Percentiles rank a stretch among this genome's conserved stretches.
phyloP scores from a whole-genome alignment of 768 basidiomycete genomes.

The Lactarius hengduanensis region DNA sequence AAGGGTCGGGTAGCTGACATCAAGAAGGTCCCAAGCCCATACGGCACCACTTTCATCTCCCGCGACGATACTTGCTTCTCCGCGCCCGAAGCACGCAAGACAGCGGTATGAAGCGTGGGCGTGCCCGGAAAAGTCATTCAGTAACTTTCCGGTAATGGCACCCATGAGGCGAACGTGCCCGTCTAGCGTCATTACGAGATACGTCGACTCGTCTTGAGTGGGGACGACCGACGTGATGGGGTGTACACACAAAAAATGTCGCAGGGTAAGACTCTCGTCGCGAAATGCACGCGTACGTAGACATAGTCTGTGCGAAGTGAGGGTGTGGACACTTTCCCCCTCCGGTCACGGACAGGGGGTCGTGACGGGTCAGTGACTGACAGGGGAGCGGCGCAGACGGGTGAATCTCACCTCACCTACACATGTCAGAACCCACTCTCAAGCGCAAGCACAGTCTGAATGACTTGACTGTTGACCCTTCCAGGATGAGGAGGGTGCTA shows the following conservation, averaged over 20 bases:
- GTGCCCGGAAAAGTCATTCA: constrained; percentile 86
- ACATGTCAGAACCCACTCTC: too few relatives aligned
- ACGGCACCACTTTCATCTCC: constrained; percentile 90
- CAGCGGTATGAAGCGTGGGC: constrained; percentile 71
- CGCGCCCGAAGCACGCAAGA: constrained; percentile 78
- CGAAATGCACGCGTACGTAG: constrained; percentile 42
- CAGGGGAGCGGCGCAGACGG: too few relatives aligned
- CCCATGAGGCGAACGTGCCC: constrained; percentile 87
- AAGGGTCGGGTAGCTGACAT: constrained; percentile 50
- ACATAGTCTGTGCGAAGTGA: constrained; percentile 79
- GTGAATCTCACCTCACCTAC: too few relatives aligned
- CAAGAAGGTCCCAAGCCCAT: constrained; percentile 93
- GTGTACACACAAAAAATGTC: constrained; percentile 44
- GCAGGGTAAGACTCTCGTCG: background rate
- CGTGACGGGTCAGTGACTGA: too few relatives aligned
- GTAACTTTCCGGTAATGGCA: constrained; percentile 69
- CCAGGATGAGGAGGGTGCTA: too few relatives aligned
- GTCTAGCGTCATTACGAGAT: constrained; percentile 82
- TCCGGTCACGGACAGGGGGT: too few relatives aligned
- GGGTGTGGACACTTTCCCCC: too few relatives aligned
- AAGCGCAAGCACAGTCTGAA: too few relatives aligned
- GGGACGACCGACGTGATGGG: constrained; percentile 84
- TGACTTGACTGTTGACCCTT: too few relatives aligned
- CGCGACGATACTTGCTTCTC: constrained; percentile 75
- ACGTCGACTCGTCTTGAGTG: constrained; percentile 74